A percentile compares a stretch with the other conserved stretches of the same genome.
Evolutionary conservation across 2,329 filamentous ascomycete species (phyloP).

Genomic region (Huntiella omanensis): DNA sequence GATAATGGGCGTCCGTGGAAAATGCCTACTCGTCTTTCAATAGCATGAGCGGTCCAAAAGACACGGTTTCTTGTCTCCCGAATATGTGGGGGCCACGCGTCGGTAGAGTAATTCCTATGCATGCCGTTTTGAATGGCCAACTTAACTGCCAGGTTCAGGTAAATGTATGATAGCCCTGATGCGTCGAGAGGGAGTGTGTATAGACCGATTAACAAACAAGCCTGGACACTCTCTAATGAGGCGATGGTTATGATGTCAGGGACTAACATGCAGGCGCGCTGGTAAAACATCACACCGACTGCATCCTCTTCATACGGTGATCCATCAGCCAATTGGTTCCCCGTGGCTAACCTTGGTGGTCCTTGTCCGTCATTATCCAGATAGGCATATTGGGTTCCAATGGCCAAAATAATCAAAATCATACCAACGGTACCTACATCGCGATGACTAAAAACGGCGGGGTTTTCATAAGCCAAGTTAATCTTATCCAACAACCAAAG

Average conservation of each 20-base stretch:
- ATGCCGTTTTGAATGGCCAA: slow-evolving; percentile 41
- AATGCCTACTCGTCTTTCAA: slow-evolving; percentile 36
- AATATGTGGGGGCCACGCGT: slow-evolving; percentile 27
- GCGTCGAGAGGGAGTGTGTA: slow-evolving; percentile 37
- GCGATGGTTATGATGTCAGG: slow-evolving; percentile 37
- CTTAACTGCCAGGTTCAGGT: slow-evolving; percentile 35
- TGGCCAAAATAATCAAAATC: slow-evolving; percentile 28
- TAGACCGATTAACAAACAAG: slow-evolving; percentile 34
- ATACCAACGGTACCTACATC: slow-evolving; percentile 26
- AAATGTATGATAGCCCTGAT: slow-evolving; percentile 36
- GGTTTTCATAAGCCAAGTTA: slow-evolving; percentile 23
- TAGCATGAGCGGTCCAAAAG: slow-evolving; percentile 38
- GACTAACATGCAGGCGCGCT: slow-evolving; percentile 33
- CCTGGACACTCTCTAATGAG: slow-evolving; percentile 38
- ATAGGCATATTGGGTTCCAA: slow-evolving; percentile 32
- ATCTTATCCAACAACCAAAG: slow-evolving; percentile 24
- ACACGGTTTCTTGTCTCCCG: slow-evolving; percentile 35
- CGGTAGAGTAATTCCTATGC: slow-evolving; percentile 32
- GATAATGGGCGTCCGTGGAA: slow-evolving; percentile 37
- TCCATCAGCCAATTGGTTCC: slow-evolving; percentile 13
- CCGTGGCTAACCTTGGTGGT: slow-evolving; percentile 12
- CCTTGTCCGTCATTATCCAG: slow-evolving; percentile 17
- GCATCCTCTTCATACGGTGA: slow-evolving; percentile 28
- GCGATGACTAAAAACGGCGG: slow-evolving; percentile 20
- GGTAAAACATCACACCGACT: slow-evolving; percentile 36